Evolutionary conservation across 164 flowering plant genomes (phyloP).

Genomic region (Chloranthus sessilifolius): DNA sequence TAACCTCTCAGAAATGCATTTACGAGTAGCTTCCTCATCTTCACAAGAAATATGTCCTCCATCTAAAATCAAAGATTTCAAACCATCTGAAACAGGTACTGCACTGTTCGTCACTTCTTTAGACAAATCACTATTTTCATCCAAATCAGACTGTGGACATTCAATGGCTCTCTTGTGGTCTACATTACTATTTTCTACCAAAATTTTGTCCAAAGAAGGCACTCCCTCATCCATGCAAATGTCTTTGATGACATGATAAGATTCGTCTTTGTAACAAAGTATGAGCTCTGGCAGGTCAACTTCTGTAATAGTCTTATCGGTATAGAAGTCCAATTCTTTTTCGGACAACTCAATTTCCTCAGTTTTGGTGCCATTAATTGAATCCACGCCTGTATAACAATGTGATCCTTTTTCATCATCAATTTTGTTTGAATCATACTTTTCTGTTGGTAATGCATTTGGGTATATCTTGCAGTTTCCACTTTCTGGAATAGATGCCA

Average conservation of each 20-base stretch:
- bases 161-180: constrained; percentile 11
- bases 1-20: not conserved
- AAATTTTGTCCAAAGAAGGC: constrained; percentile 31
- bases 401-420: constrained; percentile 14
- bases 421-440: constrained; percentile 13
- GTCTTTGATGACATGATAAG: constrained; percentile 44
- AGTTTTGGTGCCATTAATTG: constrained; percentile 9
- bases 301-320: constrained; percentile 45
- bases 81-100: not conserved
- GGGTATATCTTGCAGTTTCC: not conserved
- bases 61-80: not conserved
- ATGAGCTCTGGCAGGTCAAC: constrained; percentile 35
- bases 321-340: constrained; percentile 26
- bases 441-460: constrained; percentile 13
- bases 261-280: constrained; percentile 39
- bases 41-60: constrained; percentile 4
- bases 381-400: constrained; percentile 13
- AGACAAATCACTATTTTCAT: constrained; percentile 12
- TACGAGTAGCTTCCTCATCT: not conserved
- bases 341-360: constrained; percentile 17
- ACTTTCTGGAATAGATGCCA: constrained; percentile 11
- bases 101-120: constrained; percentile 13
- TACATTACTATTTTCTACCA: constrained; percentile 22
- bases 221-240: constrained; percentile 59
- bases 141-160: constrained; percentile 16